Evolutionary conservation across 306 rosid genomes (phyloP).

Genomic region (Medicago lupulina): DNA sequence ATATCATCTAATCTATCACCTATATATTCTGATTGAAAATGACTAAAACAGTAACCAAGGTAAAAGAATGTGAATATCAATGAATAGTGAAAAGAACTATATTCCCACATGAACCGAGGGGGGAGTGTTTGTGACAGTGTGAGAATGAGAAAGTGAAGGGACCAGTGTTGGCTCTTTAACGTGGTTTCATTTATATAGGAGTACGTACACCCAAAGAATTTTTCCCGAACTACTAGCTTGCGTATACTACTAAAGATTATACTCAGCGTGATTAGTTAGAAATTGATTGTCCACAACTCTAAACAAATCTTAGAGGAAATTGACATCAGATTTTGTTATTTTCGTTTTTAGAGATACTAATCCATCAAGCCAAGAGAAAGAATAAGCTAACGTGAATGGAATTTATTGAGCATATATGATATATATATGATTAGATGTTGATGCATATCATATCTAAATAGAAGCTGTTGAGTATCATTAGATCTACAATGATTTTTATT

Average conservation of each 20-base stretch:
- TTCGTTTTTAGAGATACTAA: neutral
- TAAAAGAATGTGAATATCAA: neutral
- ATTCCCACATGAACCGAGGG: slow-evolving; percentile 16
- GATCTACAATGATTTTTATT: too few relatives aligned
- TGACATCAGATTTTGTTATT: slow-evolving; percentile 14
- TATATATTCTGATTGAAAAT: neutral
- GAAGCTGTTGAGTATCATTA: too few relatives aligned
- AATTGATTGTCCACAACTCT: neutral
- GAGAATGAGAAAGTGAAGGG: slow-evolving; percentile 18
- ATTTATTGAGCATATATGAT: neutral
- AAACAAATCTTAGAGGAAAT: slow-evolving; percentile 3
- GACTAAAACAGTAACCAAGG: neutral
- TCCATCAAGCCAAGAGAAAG: neutral
- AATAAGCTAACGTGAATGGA: neutral
- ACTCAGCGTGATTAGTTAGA: neutral
- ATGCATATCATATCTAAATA: neutral
- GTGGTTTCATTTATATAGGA: slow-evolving; percentile 1
- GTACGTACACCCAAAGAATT: neutral
- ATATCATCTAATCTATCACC: too few relatives aligned
- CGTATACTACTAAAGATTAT: neutral
- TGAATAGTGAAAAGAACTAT: slow-evolving; percentile 16
- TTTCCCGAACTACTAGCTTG: slow-evolving; percentile 13
- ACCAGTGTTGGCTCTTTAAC: neutral
- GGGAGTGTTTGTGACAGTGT: neutral
- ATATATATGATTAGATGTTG: too few relatives aligned